Evolutionary conservation across 257 asterid genomes (phyloP).

Genomic region (Fraxinus pennsylvanica): DNA sequence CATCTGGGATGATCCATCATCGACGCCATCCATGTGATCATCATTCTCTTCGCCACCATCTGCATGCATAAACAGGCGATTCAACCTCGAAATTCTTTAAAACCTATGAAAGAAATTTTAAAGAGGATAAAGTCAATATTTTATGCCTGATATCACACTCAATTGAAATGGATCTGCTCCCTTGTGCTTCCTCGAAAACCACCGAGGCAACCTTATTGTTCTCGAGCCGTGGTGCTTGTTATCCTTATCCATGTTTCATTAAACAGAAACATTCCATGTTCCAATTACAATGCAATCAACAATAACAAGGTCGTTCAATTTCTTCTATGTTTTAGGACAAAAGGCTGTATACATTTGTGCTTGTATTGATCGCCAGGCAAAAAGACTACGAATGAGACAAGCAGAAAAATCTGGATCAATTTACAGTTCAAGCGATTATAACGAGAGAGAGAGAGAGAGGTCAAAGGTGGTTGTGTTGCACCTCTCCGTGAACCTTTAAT

Average conservation of each 20-base stretch:
- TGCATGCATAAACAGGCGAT: conserved; percentile 27
- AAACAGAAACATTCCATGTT: conserved; percentile 28
- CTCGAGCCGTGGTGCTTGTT: conserved; percentile 40
- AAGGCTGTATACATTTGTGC: conserved; percentile 14
- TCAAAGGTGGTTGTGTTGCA: conserved; percentile 34
- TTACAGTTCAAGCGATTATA: conserved; percentile 40
- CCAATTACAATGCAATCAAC: conserved; percentile 21
- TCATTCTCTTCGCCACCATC: conserved; percentile 59
- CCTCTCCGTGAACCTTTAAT: conserved; percentile 9
- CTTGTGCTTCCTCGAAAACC: conserved; percentile 67
- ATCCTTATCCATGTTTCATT: conserved; percentile 46
- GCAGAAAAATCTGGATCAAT: conserved; percentile 28
- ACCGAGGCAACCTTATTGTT: conserved; percentile 47
- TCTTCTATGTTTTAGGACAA: conserved; percentile 20
- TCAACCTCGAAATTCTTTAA: background rate
- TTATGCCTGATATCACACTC: conserved; percentile 50
- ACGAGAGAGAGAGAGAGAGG: conserved; percentile 35
- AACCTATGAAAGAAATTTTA: background rate
- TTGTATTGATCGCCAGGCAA: conserved; percentile 51
- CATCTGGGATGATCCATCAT: conserved; percentile 39
- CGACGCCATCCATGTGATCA: conserved; percentile 26
- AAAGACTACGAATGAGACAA: conserved; percentile 43
- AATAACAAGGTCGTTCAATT: background rate
- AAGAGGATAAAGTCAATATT: background rate
- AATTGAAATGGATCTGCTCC: conserved; percentile 43